Evolutionary conservation across 257 asterid species (phyloP), one percentile per base, ranked within the genome.

Genomic region (Penstemon barbatus): DNA sequence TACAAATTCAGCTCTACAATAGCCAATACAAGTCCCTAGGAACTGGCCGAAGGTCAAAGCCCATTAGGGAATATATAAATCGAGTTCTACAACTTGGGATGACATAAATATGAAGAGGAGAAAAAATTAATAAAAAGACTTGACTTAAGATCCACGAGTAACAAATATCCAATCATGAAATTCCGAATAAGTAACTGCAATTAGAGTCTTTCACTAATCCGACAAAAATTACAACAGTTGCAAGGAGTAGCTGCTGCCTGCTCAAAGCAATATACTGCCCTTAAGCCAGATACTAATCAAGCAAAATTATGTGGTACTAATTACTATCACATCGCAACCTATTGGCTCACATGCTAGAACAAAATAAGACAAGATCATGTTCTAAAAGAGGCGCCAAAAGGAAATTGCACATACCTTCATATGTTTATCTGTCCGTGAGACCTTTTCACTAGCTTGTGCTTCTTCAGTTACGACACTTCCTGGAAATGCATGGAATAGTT

Each of bases 381-480:
- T 41, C 46, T 4, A 49, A 46, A 61, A 69, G 58, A 51, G 33
- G 38, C 18, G 7, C 18, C 66, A 6, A 8, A 44, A 62, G 69
- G 25, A 73, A 44, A 46, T 40, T 7, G 45, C 43, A 46, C 56
- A 44, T 60, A 87, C 96, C 84, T 80, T 80, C 42, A 59, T 57
- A 64, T 77, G 56, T 69, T 77, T 84, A 55, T 83, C 74, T 48
- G 81, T 58, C 72, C 73, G 71, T 40, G 46, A 46, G 58, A 44
- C 59, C 60, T 77, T 77, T 66, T 79, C 89, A 7, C 43, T 56
- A 53, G 33, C 61, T 50, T 54, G 75, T 46, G 44, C 53, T 43
- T 74, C 90, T 71, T 81, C 87, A 40, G 86, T 88, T 38, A 82
- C 75, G 40, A 65, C 80, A 85, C 88, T 80, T 49, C 82, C 97